A percentile compares a stretch with the other conserved stretches of the same genome.
phyloP scores from a whole-genome alignment of 169 alveolate genomes.

The Eimeria acervulina region DNA sequence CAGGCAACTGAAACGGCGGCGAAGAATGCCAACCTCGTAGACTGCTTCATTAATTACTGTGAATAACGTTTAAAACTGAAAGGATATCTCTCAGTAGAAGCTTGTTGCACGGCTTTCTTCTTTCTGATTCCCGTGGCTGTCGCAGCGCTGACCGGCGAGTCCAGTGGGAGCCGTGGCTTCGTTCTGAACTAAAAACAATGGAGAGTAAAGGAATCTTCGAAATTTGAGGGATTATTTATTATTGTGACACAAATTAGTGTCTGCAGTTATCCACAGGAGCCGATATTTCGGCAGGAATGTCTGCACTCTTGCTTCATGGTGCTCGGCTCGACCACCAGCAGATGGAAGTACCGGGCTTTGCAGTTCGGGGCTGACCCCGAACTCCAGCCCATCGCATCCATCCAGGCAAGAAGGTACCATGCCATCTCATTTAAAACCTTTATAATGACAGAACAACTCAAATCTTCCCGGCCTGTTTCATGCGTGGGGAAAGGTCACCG shows the following conservation, averaged over 20 bases:
- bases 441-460: neutral
- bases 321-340: conserved; percentile 60
- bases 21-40: neutral
- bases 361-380: conserved; percentile 42
- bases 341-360: neutral
- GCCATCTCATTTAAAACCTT: neutral
- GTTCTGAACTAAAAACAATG: neutral
- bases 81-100: neutral
- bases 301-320: neutral
- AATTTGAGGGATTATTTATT: neutral
- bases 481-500: neutral
- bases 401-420: neutral
- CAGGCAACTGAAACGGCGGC: conserved; percentile 6
- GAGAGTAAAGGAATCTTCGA: neutral
- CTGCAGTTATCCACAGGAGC: neutral
- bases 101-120: neutral
- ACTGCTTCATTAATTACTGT: conserved; percentile 23
- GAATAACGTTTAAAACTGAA: neutral
- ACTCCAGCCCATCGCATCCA: neutral
- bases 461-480: neutral
- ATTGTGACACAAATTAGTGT: neutral
- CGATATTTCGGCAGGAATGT: neutral
- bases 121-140: neutral
- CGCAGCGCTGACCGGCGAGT: conserved; percentile 59
- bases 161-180: conserved; percentile 55